Percentiles rank a stretch among this genome's conserved stretches.
These are phyloP conservation scores for Aphanoascus verrucosus DNA, from an alignment of 2,329 filamentous ascomycete species.

Conservation along the genomic window DNA sequence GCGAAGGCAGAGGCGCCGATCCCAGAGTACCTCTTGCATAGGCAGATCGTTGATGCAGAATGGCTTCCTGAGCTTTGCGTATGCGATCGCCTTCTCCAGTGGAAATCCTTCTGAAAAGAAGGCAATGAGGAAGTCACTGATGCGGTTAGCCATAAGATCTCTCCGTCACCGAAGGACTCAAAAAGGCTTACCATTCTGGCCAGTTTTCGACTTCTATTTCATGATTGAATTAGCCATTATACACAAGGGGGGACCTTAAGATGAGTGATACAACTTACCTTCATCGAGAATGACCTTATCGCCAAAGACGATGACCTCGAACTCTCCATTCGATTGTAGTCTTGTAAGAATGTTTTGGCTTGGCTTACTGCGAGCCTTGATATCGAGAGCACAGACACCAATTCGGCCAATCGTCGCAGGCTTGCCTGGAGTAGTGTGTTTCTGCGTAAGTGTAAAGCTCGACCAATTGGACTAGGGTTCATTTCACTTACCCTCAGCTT, in stretches of 20 bases:
- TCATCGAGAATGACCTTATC: constrained; percentile 98
- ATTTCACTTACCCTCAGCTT: constrained; percentile 38
- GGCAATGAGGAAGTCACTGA: constrained; percentile 80
- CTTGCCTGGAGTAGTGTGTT: constrained; percentile 17
- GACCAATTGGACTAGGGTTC: background rate
- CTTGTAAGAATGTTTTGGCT: constrained; percentile 92
- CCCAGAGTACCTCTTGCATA: constrained; percentile 97
- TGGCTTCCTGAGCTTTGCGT: constrained; percentile 82
- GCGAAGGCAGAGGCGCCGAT: constrained; percentile 76
- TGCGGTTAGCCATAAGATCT: background rate
- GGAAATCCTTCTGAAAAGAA: constrained; percentile 98
- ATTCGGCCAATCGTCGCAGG: constrained; percentile 51
- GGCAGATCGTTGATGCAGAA: constrained; percentile 96
- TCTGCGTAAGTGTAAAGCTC: background rate
- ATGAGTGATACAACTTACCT: constrained; percentile 37
- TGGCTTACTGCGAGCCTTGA: constrained; percentile 93
- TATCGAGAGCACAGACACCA: constrained; percentile 87
- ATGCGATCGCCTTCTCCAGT: constrained; percentile 91
- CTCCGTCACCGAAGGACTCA: background rate
- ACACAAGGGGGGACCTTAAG: background rate
- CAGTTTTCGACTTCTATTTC: constrained; percentile 76
- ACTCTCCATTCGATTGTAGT: constrained; percentile 79
- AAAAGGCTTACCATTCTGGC: constrained; percentile 60
- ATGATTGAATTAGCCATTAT: constrained; percentile 9
- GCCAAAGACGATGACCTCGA: constrained; percentile 94